Percentiles rank a stretch among this genome's conserved stretches.
Conservation (phyloP, 768 basidiomycete genomes). For the Termitomyces titanicus region DNA sequence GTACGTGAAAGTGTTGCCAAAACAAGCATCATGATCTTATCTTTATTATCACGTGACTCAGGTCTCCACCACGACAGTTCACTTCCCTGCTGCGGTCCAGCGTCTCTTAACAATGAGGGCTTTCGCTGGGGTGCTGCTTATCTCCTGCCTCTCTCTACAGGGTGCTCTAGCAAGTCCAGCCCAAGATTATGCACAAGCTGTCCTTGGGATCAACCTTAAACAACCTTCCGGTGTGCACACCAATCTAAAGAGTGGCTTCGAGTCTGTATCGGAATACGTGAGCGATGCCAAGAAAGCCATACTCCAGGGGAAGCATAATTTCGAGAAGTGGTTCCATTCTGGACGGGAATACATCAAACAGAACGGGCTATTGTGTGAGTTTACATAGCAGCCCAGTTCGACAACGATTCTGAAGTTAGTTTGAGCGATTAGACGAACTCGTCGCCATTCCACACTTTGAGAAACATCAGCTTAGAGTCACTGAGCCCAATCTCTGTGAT, state of each 20-base stretch:
- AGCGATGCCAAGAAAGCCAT: constrained; percentile 40
- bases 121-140: constrained; percentile 7
- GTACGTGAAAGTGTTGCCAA: background rate
- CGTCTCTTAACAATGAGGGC: constrained; percentile 16
- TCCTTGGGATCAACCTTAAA: constrained; percentile 31
- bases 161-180: constrained; percentile 9
- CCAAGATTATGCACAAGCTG: constrained; percentile 33
- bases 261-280: constrained; percentile 31
- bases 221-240: constrained; percentile 3
- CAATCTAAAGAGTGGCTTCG: background rate
- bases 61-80: no score
- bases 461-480: constrained; percentile 55
- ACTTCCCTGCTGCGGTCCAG: no score
- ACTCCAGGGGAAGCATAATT: constrained; percentile 40
- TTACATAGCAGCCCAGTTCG: background rate
- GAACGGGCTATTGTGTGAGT: constrained; percentile 69
- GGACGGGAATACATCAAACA: constrained; percentile 68
- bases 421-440: constrained; percentile 52
- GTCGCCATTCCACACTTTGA: constrained; percentile 50
- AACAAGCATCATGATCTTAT: no score
- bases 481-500: constrained; percentile 75
- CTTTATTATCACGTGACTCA: background rate
- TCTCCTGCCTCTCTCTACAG: constrained; percentile 9
- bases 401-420: background rate
- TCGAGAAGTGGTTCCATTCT: constrained; percentile 59